Evolutionary conservation across 306 rosid species (phyloP).

Genomic region (Begonia peltatifolia): DNA sequence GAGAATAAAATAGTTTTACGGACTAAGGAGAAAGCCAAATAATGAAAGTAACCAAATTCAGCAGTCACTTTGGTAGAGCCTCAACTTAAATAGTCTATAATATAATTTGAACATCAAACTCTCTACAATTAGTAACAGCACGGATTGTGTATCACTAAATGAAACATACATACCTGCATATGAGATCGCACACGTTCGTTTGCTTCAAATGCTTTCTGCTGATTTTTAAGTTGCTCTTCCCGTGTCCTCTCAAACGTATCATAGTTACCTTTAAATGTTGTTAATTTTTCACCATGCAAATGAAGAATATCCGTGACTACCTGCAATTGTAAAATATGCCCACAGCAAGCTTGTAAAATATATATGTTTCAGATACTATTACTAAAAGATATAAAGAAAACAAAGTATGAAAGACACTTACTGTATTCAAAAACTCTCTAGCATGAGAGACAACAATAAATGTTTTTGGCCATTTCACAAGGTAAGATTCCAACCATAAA

Average conservation of each 20-base stretch:
- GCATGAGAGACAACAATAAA: slow-evolving; percentile 97
- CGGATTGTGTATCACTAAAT: neutral
- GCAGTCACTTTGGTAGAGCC: too few relatives aligned
- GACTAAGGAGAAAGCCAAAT: too few relatives aligned
- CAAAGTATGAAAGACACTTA: slow-evolving; percentile 13
- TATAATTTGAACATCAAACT: too few relatives aligned
- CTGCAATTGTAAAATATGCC: slow-evolving; percentile 19
- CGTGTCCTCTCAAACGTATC: slow-evolving; percentile 91
- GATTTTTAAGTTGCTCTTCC: slow-evolving; percentile 75
- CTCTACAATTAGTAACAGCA: neutral
- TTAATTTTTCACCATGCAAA: slow-evolving; percentile 71
- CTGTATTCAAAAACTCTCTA: slow-evolving; percentile 96
- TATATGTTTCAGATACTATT: too few relatives aligned
- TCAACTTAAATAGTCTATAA: too few relatives aligned
- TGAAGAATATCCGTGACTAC: slow-evolving; percentile 91
- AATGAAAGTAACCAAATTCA: too few relatives aligned
- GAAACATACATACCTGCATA: slow-evolving; percentile 57
- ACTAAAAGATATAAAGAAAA: neutral
- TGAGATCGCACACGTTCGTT: slow-evolving; percentile 80
- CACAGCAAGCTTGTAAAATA: neutral
- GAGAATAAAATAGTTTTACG: too few relatives aligned
- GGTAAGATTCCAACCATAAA: slow-evolving; percentile 84
- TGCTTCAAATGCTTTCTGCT: slow-evolving; percentile 83
- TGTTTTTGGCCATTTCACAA: slow-evolving; percentile 94
- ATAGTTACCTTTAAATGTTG: slow-evolving; percentile 65